These are phyloP conservation scores for Chlamydomonas applanata DNA, from an alignment of 139 green algal species.

Conservation along the genomic window DNA sequence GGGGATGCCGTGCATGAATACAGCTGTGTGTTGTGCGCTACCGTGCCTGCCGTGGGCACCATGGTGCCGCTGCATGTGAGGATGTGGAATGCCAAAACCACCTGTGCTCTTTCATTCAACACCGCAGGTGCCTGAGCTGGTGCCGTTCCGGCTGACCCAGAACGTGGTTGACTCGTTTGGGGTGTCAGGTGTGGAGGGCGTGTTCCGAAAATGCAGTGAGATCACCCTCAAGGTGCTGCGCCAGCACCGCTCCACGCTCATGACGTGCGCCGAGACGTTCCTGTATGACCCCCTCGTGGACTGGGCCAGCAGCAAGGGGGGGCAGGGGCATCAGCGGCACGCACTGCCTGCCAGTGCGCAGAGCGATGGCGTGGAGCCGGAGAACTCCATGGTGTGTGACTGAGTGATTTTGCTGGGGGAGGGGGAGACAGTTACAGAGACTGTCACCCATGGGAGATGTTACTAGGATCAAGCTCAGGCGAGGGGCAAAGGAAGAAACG, in stretches of 20 bases:
- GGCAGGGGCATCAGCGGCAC: not conserved
- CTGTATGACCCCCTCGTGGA: conserved; percentile 96
- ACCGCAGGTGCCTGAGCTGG: conserved; percentile 82
- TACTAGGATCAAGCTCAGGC: too few relatives aligned
- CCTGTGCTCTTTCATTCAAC: not conserved
- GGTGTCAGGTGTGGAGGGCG: conserved; percentile 85
- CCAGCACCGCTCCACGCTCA: conserved; percentile 74
- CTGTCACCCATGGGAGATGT: too few relatives aligned
- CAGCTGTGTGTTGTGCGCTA: too few relatives aligned
- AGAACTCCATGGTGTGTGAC: conserved; percentile 47
- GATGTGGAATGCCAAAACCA: too few relatives aligned
- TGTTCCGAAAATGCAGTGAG: conserved; percentile 80
- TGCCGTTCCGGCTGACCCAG: conserved; percentile 97
- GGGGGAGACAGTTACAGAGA: too few relatives aligned
- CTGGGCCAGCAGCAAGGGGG: conserved; percentile 62
- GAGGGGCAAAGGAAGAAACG: too few relatives aligned
- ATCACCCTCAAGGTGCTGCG: conserved; percentile 85
- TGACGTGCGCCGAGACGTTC: conserved; percentile 94
- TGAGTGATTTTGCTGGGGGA: not conserved
- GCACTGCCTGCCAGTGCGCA: conserved; percentile 29
- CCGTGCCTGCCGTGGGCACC: too few relatives aligned
- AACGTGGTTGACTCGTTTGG: conserved; percentile 96
- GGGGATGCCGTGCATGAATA: too few relatives aligned
- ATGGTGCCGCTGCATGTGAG: too few relatives aligned
- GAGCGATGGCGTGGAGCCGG: conserved; percentile 33